Conservation (phyloP, 1,139 yeast genomes). For the Debaryomyces sp. region DNA sequence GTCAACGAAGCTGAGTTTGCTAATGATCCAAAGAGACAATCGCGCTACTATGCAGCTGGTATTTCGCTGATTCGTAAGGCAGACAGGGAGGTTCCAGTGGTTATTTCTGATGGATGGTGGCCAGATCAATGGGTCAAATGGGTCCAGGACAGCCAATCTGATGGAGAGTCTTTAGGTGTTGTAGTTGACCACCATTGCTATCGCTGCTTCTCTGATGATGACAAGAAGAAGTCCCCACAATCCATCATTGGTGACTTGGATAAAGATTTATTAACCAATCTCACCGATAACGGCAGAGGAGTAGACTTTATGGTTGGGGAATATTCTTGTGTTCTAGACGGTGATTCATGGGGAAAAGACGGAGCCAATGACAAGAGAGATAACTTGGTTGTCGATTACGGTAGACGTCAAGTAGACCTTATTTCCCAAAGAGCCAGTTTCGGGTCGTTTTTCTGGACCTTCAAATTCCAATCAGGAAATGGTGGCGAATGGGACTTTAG, state of each 20-base stretch:
- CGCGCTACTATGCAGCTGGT: constrained; percentile 70
- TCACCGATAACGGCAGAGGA: constrained; percentile 46
- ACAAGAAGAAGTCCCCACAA: constrained; percentile 64
- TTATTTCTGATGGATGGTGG: constrained; percentile 96
- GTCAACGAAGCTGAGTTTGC: constrained; percentile 82
- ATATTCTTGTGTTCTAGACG: constrained; percentile 85
- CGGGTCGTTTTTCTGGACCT: constrained; percentile 91
- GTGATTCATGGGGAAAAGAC: constrained; percentile 65
- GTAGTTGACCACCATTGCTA: constrained; percentile 85
- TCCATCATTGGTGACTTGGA: constrained; percentile 63
- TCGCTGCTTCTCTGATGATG: constrained; percentile 80
- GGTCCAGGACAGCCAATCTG: constrained; percentile 48
- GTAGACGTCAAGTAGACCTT: constrained; percentile 42
- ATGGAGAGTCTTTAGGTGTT: constrained; percentile 53
- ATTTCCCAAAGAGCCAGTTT: constrained; percentile 57
- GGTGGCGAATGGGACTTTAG: constrained; percentile 97
- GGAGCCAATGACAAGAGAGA: constrained; percentile 47
- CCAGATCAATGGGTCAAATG: constrained; percentile 77
- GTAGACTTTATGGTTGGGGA: constrained; percentile 87
- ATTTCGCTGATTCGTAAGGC: constrained; percentile 58
- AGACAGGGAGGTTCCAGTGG: constrained; percentile 64
- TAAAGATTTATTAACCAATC: constrained; percentile 52
- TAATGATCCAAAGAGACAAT: constrained; percentile 53
- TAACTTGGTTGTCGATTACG: constrained; percentile 39
- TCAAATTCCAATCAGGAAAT: constrained; percentile 80